phyloP scores from a whole-genome alignment of 2,329 filamentous ascomycete genomes.

The Phaeosphaeria sp. region DNA sequence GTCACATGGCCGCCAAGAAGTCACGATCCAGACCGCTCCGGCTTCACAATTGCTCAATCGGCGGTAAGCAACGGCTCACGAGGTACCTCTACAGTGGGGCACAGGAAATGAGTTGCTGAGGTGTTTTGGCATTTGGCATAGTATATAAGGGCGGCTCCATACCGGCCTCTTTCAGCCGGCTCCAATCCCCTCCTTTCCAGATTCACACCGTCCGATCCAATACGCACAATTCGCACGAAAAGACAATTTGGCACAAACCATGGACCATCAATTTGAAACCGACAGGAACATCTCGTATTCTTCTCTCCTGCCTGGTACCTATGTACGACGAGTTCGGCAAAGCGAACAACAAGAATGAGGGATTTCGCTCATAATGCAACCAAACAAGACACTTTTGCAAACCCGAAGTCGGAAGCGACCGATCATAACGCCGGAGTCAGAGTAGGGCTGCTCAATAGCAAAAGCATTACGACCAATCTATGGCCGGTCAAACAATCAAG shows the following conservation, averaged over 20 bases:
- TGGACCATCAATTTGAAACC: constrained; percentile 15
- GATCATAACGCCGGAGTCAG: constrained; percentile 33
- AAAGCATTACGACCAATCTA: constrained; percentile 43
- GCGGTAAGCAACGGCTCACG: constrained; percentile 25
- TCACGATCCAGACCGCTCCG: constrained; percentile 37
- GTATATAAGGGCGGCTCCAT: constrained; percentile 17
- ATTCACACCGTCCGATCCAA: background rate
- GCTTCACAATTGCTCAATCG: constrained; percentile 19
- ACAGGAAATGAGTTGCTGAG: constrained; percentile 18
- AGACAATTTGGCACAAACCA: constrained; percentile 11
- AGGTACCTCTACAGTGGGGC: constrained; percentile 16
- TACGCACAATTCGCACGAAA: background rate
- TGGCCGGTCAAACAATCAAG: constrained; percentile 29
- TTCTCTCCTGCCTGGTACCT: constrained; percentile 23
- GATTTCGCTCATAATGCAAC: constrained; percentile 41
- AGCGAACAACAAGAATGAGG: constrained; percentile 25
- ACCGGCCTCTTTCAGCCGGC: background rate
- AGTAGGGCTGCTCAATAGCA: constrained; percentile 35
- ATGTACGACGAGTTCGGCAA: constrained; percentile 32
- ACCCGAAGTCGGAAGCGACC: constrained; percentile 29
- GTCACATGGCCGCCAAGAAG: constrained; percentile 33
- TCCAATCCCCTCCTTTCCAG: background rate
- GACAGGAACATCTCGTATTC: constrained; percentile 25
- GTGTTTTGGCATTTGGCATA: constrained; percentile 25
- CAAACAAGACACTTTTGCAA: constrained; percentile 39